Conservation (phyloP, 345 rosid genomes). For the Raphanus raphanistrum region DNA sequence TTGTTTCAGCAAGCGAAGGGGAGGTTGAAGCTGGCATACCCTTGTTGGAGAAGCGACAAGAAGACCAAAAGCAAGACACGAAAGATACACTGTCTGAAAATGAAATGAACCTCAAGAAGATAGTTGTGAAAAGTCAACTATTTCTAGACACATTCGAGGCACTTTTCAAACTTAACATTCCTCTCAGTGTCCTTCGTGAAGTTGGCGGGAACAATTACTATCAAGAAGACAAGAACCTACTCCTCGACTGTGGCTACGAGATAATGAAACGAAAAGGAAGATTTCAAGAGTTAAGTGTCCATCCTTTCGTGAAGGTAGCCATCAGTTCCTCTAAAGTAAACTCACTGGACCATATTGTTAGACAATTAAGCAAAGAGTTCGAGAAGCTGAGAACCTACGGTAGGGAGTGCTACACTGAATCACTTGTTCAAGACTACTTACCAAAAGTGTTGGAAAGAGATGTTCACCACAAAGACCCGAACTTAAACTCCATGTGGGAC, state of each 20-base stretch:
- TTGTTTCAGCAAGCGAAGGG: constrained; percentile 45
- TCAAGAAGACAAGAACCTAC: constrained; percentile 55
- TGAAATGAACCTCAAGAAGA: constrained; percentile 63
- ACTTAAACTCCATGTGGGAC: constrained; percentile 88
- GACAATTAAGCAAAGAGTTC: constrained; percentile 54
- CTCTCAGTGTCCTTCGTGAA: constrained; percentile 40
- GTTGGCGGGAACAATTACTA: constrained; percentile 28
- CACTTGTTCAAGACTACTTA: constrained; percentile 55
- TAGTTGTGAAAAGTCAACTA: constrained; percentile 58
- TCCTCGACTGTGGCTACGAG: constrained; percentile 77
- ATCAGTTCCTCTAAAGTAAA: constrained; percentile 37
- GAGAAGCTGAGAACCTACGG: constrained; percentile 57
- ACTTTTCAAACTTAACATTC: constrained; percentile 72
- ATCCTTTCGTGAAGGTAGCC: constrained; percentile 57
- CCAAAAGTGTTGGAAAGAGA: constrained; percentile 69
- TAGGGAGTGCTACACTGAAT: constrained; percentile 42
- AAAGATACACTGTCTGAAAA: constrained; percentile 55
- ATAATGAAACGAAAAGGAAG: constrained; percentile 78
- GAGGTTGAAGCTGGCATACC: constrained; percentile 15
- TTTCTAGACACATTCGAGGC: constrained; percentile 78
- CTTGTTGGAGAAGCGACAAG: constrained; percentile 28
- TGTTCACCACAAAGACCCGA: constrained; percentile 52
- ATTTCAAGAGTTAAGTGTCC: constrained; percentile 64
- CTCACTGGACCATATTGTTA: constrained; percentile 66
- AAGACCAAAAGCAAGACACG: constrained; percentile 20